Evolutionary conservation across 2,329 filamentous ascomycete genomes (phyloP).

Genomic region (Botrytis tulipae): DNA sequence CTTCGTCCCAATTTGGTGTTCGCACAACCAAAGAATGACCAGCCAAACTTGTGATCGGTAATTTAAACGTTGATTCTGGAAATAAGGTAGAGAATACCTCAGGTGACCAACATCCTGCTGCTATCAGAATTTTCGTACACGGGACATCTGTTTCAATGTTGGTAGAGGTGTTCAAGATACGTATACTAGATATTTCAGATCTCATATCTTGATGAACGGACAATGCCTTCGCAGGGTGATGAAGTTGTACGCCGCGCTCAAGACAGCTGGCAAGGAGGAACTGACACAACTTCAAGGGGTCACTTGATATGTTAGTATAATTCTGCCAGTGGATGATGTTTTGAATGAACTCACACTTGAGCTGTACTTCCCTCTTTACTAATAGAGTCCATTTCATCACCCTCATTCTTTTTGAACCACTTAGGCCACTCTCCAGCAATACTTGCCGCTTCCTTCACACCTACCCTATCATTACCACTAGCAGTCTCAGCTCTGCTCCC

Average conservation of each 20-base stretch:
- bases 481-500: conserved; percentile 36
- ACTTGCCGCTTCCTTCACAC: conserved; percentile 36
- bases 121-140: conserved; percentile 64
- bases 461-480: conserved; percentile 57
- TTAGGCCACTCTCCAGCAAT: conserved; percentile 42
- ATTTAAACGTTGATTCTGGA: conserved; percentile 47
- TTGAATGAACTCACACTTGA: conserved; percentile 55
- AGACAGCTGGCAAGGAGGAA: conserved; percentile 60
- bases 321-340: neutral
- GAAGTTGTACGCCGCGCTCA: conserved; percentile 61
- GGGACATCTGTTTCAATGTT: conserved; percentile 53
- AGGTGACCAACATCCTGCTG: conserved; percentile 70
- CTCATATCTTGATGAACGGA: conserved; percentile 51
- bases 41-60: conserved; percentile 62
- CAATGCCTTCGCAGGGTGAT: conserved; percentile 60
- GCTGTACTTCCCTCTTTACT: conserved; percentile 59
- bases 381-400: conserved; percentile 59
- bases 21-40: conserved; percentile 71
- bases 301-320: conserved; percentile 43
- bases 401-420: conserved; percentile 58
- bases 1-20: conserved; percentile 51
- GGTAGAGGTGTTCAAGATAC: conserved; percentile 46
- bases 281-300: conserved; percentile 63
- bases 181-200: conserved; percentile 52
- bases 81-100: conserved; percentile 65